Evolutionary conservation across 148 eudicot genomes (phyloP), one percentile per base, ranked within the genome.

Genomic region (Fagopyrum homotropicum): DNA sequence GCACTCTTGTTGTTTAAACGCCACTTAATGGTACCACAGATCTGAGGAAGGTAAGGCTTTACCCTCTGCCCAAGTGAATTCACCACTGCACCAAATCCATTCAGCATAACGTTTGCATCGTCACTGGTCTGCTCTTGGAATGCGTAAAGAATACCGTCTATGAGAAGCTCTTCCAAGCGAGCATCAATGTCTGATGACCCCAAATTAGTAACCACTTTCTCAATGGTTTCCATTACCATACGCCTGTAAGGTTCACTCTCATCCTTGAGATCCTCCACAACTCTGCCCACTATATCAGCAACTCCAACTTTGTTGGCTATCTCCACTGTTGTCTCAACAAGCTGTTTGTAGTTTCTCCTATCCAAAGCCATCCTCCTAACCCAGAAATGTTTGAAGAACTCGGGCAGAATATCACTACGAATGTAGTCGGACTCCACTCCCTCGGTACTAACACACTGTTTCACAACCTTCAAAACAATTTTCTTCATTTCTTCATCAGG

Each of bases 401-500:
- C 97, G 0, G 97, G 98, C 75, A 94, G 93, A 49, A 94, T 92
- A 75, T 94, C 96, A 78, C 79, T 88, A 75, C 97, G 81, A 55
- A 94, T 94, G 75, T 92, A 94, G 63, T 90, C 97, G 51, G 93
- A 83, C 85, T 94, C 98, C 68, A 94, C 97, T 76, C 98, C 98
- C 84, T 94, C 97, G 4, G 98, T 92, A 72, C 98, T 88, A 73
- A 94, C 98, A 82, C 98, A 94, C 84, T 94, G 98, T 84, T 94
- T 94, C 45, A 94, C 98, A 83, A 94, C 98, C 80, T 94, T 94
- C 75, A 91, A 75, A 73, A 94, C 98, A 79, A 94, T 94, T 78
- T 94, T 94, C 88, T 94, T 94, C 98, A 94, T 94, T 86, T 94
- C 97, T 83, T 94, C 98, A 83, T 94, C 98, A 22, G 97, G 98